Conservation (phyloP, 306 rosid species). For the Canavalia ensiformis region DNA sequence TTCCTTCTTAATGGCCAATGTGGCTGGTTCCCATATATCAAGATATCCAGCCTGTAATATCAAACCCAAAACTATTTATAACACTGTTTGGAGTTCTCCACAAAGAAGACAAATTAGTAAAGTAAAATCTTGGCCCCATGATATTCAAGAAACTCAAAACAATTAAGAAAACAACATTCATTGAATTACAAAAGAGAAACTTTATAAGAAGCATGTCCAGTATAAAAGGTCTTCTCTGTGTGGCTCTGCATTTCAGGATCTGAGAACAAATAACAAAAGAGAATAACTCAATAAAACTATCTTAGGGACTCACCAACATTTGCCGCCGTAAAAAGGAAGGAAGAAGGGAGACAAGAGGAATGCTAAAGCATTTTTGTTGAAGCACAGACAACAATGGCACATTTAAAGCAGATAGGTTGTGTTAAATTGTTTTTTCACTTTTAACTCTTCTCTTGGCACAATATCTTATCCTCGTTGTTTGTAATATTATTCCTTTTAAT, state of each 20-base stretch:
- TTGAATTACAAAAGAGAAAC: conserved; percentile 70
- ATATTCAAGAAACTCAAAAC: conserved; percentile 39
- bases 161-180: conserved; percentile 44
- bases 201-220: conserved; percentile 79
- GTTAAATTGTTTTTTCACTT: conserved; percentile 9
- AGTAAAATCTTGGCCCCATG: background rate
- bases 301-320: conserved; percentile 32
- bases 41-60: conserved; percentile 70
- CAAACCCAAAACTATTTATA: conserved; percentile 30
- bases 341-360: conserved; percentile 17
- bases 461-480: conserved; percentile 12
- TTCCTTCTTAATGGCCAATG: conserved; percentile 87
- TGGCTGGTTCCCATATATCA: conserved; percentile 86
- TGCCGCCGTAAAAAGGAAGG: background rate
- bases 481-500: conserved; percentile 15
- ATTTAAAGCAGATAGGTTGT: conserved; percentile 37
- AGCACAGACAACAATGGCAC: conserved; percentile 24
- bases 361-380: conserved; percentile 1
- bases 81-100: conserved; percentile 36
- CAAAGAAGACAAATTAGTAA: conserved; percentile 29
- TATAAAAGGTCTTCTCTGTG: conserved; percentile 74
- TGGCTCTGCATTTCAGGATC: conserved; percentile 80
- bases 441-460: conserved; percentile 4
- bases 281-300: conserved; percentile 36
- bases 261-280: conserved; percentile 56